phyloP scores from a whole-genome alignment of 352 stramenopile genomes.

The Lagenidium sp. region DNA sequence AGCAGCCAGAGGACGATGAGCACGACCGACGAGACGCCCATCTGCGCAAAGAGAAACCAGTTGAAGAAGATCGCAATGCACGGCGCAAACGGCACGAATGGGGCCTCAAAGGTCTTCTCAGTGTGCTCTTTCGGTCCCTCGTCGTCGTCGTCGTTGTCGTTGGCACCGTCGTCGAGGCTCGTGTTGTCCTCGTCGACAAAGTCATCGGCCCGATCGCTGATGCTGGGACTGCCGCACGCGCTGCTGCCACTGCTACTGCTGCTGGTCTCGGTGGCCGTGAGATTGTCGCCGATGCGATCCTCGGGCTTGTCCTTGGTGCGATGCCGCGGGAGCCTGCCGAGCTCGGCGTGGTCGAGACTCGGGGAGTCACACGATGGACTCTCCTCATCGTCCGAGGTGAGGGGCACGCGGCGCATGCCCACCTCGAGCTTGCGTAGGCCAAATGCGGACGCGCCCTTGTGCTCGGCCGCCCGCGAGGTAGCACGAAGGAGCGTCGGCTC shows the following conservation, averaged over 20 bases:
- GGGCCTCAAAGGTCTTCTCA: constrained; percentile 40
- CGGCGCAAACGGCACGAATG: constrained; percentile 67
- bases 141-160: constrained; percentile 1
- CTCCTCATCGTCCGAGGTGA: not conserved
- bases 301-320: not conserved
- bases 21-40: constrained; percentile 49
- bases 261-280: not conserved
- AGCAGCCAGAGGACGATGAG: constrained; percentile 64
- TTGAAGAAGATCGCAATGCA: constrained; percentile 84
- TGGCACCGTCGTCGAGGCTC: not conserved
- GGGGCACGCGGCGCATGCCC: not conserved
- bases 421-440: not conserved
- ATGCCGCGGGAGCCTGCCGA: not conserved
- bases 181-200: not conserved
- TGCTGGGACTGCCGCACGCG: not conserved
- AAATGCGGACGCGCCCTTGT: not conserved
- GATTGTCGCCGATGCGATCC: not conserved
- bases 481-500: not conserved
- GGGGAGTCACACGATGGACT: not conserved
- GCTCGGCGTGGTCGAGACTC: not conserved
- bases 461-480: too few species aligned
- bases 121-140: not conserved
- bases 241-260: not conserved
- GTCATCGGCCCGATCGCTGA: not conserved
- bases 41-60: constrained; percentile 83